These are phyloP conservation scores for Quercus cerris DNA, from an alignment of 306 rosid genomes.

Conservation along the genomic window DNA sequence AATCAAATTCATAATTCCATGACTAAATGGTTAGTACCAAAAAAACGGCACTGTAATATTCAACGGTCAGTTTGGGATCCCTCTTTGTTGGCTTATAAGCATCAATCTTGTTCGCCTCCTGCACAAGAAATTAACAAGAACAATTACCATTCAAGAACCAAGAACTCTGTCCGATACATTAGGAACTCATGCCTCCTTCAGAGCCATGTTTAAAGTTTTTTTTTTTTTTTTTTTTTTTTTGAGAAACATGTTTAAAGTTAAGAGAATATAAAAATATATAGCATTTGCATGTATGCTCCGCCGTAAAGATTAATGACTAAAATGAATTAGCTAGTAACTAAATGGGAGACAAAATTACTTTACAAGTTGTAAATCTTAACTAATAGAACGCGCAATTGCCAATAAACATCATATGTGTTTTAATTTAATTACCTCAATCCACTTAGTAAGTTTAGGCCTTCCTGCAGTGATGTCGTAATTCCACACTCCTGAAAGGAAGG, in stretches of 20 bases:
- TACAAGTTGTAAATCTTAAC: neutral
- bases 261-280: neutral
- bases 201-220: neutral
- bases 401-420: neutral
- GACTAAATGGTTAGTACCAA: conserved; percentile 35
- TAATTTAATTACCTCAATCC: conserved; percentile 53
- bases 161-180: neutral
- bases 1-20: neutral
- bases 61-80: conserved; percentile 44
- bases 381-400: neutral
- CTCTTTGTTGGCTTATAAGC: conserved; percentile 58
- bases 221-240: too few species aligned
- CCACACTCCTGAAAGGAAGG: conserved; percentile 33
- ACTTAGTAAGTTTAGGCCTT: conserved; percentile 57
- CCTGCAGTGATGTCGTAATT: conserved; percentile 56
- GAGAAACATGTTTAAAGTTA: neutral
- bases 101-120: conserved; percentile 63
- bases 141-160: conserved; percentile 6
- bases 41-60: conserved; percentile 40
- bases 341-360: neutral
- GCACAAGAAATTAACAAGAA: conserved; percentile 13
- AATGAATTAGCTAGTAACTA: neutral
- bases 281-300: neutral
- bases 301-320: neutral
- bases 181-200: neutral